These are phyloP conservation scores for Pseudisothecium myosuroides DNA, from an alignment of 225 moss, liverwort and hornwort genomes.

Conservation along the genomic window DNA sequence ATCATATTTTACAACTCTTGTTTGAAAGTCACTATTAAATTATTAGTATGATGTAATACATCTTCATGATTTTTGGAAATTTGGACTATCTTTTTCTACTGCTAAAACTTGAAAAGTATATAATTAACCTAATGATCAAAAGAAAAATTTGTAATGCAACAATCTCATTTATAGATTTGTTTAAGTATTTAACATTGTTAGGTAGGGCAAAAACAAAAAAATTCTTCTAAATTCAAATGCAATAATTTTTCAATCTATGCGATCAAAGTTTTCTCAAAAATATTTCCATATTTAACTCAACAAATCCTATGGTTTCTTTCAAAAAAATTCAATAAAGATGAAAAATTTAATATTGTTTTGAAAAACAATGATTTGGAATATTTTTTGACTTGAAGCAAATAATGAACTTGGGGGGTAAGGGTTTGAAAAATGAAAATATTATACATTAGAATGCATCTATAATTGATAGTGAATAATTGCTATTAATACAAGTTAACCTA, in stretches of 20 bases:
- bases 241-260: accelerated
- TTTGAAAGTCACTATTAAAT: not conserved
- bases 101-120: not conserved
- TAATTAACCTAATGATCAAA: not conserved
- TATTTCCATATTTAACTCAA: not conserved
- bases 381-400: not conserved
- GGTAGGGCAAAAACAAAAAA: not conserved
- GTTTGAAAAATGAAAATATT: not conserved
- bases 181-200: not conserved
- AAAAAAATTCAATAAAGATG: not conserved
- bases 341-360: not conserved
- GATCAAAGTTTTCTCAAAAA: accelerated
- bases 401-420: not conserved
- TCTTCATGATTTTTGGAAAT: not conserved
- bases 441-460: not conserved
- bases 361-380: not conserved
- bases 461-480: not conserved
- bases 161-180: not conserved
- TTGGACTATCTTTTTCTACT: not conserved
- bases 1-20: not conserved
- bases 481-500: accelerated
- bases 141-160: not conserved
- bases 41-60: not conserved
- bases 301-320: not conserved
- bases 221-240: not conserved